Evolutionary conservation across 805 yeast genomes (phyloP).

Genomic region (Kregervanrija fluxuum): DNA sequence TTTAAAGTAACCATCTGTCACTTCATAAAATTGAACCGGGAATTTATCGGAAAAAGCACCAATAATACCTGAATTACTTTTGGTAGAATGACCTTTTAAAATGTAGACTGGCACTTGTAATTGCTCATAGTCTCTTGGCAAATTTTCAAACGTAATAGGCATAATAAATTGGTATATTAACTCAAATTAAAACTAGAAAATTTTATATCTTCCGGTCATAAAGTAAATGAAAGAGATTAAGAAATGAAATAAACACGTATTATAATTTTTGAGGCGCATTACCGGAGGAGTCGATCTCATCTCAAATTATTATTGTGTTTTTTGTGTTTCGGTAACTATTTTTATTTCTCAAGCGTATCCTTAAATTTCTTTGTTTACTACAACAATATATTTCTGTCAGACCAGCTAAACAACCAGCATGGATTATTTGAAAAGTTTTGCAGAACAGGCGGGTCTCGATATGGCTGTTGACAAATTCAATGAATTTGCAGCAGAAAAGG

Average conservation of each 20-base stretch:
- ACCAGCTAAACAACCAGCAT: too few species aligned
- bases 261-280: too few species aligned
- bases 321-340: too few species aligned
- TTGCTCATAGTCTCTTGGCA: slow-evolving; percentile 25
- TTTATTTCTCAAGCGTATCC: too few species aligned
- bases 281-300: too few species aligned
- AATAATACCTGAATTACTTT: slow-evolving; percentile 27
- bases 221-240: too few species aligned
- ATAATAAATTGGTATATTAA: slow-evolving; percentile 6
- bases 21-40: slow-evolving; percentile 68
- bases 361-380: too few species aligned
- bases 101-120: slow-evolving; percentile 42
- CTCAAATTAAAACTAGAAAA: background rate
- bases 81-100: slow-evolving; percentile 39
- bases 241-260: too few species aligned
- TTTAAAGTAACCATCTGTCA: slow-evolving; percentile 66
- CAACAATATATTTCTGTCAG: too few species aligned
- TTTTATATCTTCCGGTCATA: too few species aligned
- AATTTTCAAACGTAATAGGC: slow-evolving; percentile 26
- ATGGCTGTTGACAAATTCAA: slow-evolving; percentile 48
- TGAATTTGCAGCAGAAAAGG: slow-evolving; percentile 58
- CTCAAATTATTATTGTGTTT: too few species aligned
- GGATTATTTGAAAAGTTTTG: slow-evolving; percentile 7
- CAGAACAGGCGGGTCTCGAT: slow-evolving; percentile 9
- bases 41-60: slow-evolving; percentile 38